Base-by-base conservation (phyloP, 148 eudicot genomes). In the Fagopyrum tataricum region DNA sequence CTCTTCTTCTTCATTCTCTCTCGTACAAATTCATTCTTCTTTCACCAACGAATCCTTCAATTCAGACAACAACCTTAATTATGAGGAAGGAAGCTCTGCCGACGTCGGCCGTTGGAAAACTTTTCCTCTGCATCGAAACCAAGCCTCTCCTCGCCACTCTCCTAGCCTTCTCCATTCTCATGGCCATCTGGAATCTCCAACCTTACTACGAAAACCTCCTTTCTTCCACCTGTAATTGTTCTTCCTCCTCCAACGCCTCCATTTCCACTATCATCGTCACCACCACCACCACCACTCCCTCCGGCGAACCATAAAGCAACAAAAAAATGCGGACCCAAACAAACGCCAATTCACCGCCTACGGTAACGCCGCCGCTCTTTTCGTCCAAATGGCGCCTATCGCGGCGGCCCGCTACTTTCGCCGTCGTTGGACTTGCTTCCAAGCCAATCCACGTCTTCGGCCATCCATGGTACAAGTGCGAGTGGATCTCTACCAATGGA, bases 341-440 rank as follows among this genome's bases (percentile, higher is more conserved):
- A 78, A 41, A 23, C 81, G 87, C 0, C 70, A 49, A 12, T 85
- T 87, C 77, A 48, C 58, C 18, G 72, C 89, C 18, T 76, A 76
- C 73, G 91, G 91, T 4, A 83, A 77, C 39, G 88, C 91, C 4
- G 91, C 89, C 0, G 83, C 88, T 0, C 69, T 84, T 3, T 87
- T 85, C 47, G 87, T 87, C 13, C 81, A 84, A 24, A 85, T 87
- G 89, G 88, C 0, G 91, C 87, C 7, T 87, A 87, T 75, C 81
- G 91, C 9, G 85, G 87, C 26, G 91, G 89, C 71, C 7, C 7
- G n/a, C 8, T 75, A 82, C 0, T 81, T 87, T 53, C 74, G 66
- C 89, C 44, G 77, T 87, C 8, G 72, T 82, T 7, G 91, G 89
- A 9, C 76, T 85, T 3, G 85, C 89, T 0, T 83, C 88, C 1